Conservation (phyloP, 805 yeast species). For the Pichia pseudocactophila region DNA sequence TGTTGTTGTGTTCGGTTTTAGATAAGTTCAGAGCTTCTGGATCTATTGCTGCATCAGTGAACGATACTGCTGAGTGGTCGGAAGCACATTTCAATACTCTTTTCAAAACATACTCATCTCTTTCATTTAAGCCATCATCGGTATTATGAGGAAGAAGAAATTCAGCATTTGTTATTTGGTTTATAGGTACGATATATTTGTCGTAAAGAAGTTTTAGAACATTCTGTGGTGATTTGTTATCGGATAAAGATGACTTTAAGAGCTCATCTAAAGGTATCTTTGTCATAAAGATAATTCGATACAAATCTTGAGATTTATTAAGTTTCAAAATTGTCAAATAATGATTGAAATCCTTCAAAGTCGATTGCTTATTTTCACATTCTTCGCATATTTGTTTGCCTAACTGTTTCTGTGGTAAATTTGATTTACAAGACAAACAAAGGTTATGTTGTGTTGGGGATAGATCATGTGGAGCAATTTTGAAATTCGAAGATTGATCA, state of each 20-base stretch:
- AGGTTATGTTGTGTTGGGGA: constrained; percentile 11
- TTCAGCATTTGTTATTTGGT: constrained; percentile 24
- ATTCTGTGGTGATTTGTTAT: constrained; percentile 17
- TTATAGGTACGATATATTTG: constrained; percentile 23
- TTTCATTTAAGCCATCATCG: constrained; percentile 1
- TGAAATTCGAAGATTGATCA: constrained; percentile 13
- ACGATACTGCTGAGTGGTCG: constrained; percentile 12
- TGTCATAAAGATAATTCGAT: constrained; percentile 19
- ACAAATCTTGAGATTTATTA: constrained; percentile 19
- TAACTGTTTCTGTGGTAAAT: constrained; percentile 6
- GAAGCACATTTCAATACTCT: constrained; percentile 16
- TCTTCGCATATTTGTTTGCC: constrained; percentile 18
- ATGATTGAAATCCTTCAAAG: constrained; percentile 18
- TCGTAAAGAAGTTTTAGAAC: constrained; percentile 21
- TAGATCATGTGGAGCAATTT: constrained; percentile 8
- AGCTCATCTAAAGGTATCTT: constrained; percentile 15
- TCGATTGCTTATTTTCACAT: constrained; percentile 20
- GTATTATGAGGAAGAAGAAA: constrained; percentile 17
- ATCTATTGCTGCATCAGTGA: constrained; percentile 17
- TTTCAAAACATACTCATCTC: constrained; percentile 7
- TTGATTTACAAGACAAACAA: constrained; percentile 13
- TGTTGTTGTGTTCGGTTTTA: constrained; percentile 1
- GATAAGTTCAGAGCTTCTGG: constrained; percentile 16
- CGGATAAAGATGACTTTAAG: constrained; percentile 16
- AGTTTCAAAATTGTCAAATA: constrained; percentile 20